Base-by-base conservation (phyloP, 2,329 filamentous ascomycete genomes). In the Phialophora expanda region DNA sequence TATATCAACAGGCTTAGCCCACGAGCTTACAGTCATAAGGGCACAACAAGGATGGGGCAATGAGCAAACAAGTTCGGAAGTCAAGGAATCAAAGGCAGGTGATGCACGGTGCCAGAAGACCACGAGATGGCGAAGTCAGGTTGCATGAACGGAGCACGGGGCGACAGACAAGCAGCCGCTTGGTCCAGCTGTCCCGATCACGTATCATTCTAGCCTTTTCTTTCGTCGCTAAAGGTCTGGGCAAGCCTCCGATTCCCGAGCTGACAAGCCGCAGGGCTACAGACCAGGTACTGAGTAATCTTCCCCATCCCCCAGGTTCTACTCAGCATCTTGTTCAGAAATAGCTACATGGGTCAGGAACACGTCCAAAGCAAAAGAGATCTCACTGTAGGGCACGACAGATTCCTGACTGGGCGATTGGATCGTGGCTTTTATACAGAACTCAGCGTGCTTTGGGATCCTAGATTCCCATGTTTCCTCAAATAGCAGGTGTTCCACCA, bases 131-230 rank as follows among this genome's bases (percentile, higher is more conserved):
- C 44, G 58, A 54, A 30, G 26, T 50, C 54, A 64, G 56, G 53
- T 46, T 66, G 66, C 56, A n/a, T 3, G 26, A 57, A 64, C 44
- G 41, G 55, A 66, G 67, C 64, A 69, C 64, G 67, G 64, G 67
- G 64, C 34, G 55, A 38, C 38, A 51, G 50, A 66, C 17, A 44
- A 17, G 64, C 61, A 64, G 61, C 44, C 55, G 57, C 67, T 69
- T 69, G 67, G 67, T 66, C 46, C 55, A 26, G 12, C 56, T n/a
- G 26, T 24, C n/a, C 6, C 24, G 38, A 24, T 28, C 20, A 20
- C 44, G 46, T 26, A 22, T 61, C 22, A 20, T 54, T 22, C 50
- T 48, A 30, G n/a, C 26, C 20, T 30, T 48, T 59, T 34, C 22
- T 30, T 24, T 26, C 17, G 48, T 51, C 58, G 44, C 58, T 38